Percentiles rank a stretch among this genome's conserved stretches.
These are phyloP conservation scores for Fusarium agapanthi DNA, from an alignment of 2,329 filamentous ascomycete species.

Conservation along the genomic window DNA sequence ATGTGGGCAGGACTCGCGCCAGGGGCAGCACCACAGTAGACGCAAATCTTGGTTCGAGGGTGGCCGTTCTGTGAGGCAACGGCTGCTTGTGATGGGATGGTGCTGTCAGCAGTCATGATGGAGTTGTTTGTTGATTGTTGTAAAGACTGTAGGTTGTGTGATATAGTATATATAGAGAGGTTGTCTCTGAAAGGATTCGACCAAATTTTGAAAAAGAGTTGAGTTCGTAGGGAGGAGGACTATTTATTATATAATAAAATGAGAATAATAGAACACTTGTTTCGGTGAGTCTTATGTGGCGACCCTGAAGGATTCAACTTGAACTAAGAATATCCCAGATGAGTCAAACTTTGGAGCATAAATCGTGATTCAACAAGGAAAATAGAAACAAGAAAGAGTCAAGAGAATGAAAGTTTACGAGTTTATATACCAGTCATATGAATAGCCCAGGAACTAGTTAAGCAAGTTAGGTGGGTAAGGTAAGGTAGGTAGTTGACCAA, in stretches of 20 bases:
- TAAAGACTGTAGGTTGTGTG: not conserved
- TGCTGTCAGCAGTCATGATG: constrained; percentile 45
- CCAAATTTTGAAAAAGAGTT: not conserved
- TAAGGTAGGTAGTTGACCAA: not conserved
- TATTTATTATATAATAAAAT: not conserved
- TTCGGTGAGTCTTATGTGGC: constrained; percentile 20
- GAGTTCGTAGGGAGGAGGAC: not conserved
- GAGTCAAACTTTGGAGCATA: constrained; percentile 5
- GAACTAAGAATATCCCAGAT: constrained; percentile 12
- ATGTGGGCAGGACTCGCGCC: constrained; percentile 80
- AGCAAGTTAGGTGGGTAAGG: not conserved
- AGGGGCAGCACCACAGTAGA: constrained; percentile 88
- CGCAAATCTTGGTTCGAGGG: constrained; percentile 76
- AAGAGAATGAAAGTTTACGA: not conserved
- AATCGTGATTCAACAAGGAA: constrained; percentile 1
- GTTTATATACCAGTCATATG: constrained; percentile 27
- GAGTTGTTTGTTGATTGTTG: not conserved
- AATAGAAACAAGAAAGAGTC: not conserved
- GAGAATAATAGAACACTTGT: constrained; percentile 6
- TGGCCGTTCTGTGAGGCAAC: constrained; percentile 41
- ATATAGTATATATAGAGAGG: not conserved
- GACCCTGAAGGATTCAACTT: not conserved
- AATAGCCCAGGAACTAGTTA: not conserved
- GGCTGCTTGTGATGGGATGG: constrained; percentile 10
- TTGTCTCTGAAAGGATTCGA: not conserved